Base-by-base conservation (phyloP, 1,139 yeast genomes). In the Candida pseudocylindracea region DNA sequence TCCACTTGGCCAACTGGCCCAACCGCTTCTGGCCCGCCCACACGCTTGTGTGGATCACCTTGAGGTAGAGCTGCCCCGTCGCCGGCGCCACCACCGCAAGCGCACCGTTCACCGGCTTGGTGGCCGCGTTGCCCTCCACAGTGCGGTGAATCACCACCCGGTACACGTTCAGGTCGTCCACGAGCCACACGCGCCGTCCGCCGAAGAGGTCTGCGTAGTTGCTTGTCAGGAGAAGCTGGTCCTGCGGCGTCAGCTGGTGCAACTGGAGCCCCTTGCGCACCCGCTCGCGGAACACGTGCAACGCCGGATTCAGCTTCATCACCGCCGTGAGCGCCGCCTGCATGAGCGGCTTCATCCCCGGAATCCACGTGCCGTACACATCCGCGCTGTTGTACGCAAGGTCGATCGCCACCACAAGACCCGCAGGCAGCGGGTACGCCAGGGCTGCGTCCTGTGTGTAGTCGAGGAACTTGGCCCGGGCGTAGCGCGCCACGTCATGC, bases 11-110 rank as follows among this genome's bases (percentile, higher is more conserved):
- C 39, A 91, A 57, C 48, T 88, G 96, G 26, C 93, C 80, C 41
- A 88, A 60, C 44, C 96, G 75, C 45, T 83, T 85, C 50, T 91
- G 96, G 11, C 99, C 99, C 2, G 94, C 75, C 93, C 95, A 91
- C 2, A 83, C 93, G 7, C 93, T 78, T 0, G 93, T 81, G 45
- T 88, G 98, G 38, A 91, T 81, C 34, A 88, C 68, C 46, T 81
- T 83, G 52, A 88, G 59, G 48, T 78, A 83, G 30, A 88, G 53
- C 47, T 85, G 94, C 27, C 96, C 95, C 4, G 88, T 67, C 41
- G 74, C 70, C 1, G 98, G 96, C 45, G 88, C 80, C 45, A 88
- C 57, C 41, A 81, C 81, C 46, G 88, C 81, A 8, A 85, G 67
- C 2, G 93, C 88, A 37, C 99, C 98, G 52, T 88, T 91, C 33